Percentiles rank a stretch among this genome's conserved stretches.
Conservation (phyloP, 306 rosid species). For the Citrullus mucosospermus region DNA sequence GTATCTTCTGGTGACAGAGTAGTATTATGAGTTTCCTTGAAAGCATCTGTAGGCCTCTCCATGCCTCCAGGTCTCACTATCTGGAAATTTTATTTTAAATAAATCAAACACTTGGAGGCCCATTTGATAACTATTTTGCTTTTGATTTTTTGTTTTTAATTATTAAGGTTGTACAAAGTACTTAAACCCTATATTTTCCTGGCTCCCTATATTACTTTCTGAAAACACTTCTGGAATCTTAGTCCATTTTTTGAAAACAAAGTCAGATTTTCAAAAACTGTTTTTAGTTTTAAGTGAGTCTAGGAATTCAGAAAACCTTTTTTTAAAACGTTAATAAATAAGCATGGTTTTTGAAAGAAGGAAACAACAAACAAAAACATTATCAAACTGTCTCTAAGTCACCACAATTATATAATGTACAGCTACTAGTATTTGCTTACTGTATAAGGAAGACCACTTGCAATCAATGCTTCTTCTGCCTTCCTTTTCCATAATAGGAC, state of each 20-base stretch:
- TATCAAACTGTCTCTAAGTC: neutral
- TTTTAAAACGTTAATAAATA: neutral
- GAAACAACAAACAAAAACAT: neutral
- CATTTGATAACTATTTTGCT: neutral
- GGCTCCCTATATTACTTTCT: neutral
- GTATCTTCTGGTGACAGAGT: slow-evolving; percentile 75
- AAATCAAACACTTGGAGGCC: neutral
- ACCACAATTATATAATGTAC: neutral
- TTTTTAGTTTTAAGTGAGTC: neutral
- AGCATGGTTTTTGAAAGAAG: neutral
- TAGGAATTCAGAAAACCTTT: neutral
- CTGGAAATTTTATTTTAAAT: slow-evolving; percentile 24
- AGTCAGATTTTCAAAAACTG: neutral
- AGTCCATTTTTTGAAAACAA: neutral
- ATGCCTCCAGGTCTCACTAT: slow-evolving; percentile 98
- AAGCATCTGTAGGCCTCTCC: slow-evolving; percentile 98
- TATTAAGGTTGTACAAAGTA: neutral
- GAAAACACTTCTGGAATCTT: neutral
- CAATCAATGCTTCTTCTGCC: slow-evolving; percentile 86
- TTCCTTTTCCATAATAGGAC: slow-evolving; percentile 91
- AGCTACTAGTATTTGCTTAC: slow-evolving; percentile 33
- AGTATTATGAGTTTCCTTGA: slow-evolving; percentile 86
- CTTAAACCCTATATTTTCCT: neutral
- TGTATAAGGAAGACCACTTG: slow-evolving; percentile 86
- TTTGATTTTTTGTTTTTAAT: neutral